Evolutionary conservation across 2,329 filamentous ascomycete genomes (phyloP).

Genomic region (Hypocrella siamensis): DNA sequence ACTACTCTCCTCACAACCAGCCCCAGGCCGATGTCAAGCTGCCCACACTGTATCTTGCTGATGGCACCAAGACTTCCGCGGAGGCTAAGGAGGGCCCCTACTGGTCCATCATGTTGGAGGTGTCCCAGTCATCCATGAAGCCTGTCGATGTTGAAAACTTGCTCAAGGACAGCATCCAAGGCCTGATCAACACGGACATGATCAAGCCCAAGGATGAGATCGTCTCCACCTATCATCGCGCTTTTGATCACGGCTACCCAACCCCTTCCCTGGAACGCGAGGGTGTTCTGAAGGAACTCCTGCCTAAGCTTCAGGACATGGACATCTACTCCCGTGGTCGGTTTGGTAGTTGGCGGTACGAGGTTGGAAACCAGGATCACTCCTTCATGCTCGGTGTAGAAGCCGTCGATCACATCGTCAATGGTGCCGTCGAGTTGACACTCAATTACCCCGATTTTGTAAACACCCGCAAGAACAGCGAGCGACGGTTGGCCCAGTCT

Average conservation of each 20-base stretch:
- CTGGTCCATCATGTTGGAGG: constrained; percentile 99
- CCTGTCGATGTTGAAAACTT: constrained; percentile 76
- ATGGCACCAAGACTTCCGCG: constrained; percentile 64
- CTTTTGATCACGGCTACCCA: constrained; percentile 96
- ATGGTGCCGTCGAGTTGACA: constrained; percentile 78
- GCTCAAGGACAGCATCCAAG: constrained; percentile 82
- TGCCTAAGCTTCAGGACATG: constrained; percentile 81
- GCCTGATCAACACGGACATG: constrained; percentile 96
- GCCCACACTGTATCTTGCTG: constrained; percentile 67
- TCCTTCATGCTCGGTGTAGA: constrained; percentile 96
- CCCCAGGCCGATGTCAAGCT: constrained; percentile 70
- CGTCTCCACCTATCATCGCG: constrained; percentile 93
- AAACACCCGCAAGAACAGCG: constrained; percentile 54
- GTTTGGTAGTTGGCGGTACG: constrained; percentile 96
- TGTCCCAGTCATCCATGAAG: constrained; percentile 93
- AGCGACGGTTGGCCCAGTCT: constrained; percentile 26
- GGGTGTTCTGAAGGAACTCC: constrained; percentile 78
- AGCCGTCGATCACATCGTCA: constrained; percentile 79
- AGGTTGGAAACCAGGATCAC: constrained; percentile 93
- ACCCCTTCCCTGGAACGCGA: constrained; percentile 92
- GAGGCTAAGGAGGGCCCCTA: constrained; percentile 79
- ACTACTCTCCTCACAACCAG: constrained; percentile 99
- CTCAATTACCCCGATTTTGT: constrained; percentile 96
- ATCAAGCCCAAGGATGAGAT: constrained; percentile 83
- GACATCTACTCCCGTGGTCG: constrained; percentile 92